Evolutionary conservation across 345 rosid species (phyloP), one percentile per base, ranked within the genome.

Genomic region (Salix udensis): DNA sequence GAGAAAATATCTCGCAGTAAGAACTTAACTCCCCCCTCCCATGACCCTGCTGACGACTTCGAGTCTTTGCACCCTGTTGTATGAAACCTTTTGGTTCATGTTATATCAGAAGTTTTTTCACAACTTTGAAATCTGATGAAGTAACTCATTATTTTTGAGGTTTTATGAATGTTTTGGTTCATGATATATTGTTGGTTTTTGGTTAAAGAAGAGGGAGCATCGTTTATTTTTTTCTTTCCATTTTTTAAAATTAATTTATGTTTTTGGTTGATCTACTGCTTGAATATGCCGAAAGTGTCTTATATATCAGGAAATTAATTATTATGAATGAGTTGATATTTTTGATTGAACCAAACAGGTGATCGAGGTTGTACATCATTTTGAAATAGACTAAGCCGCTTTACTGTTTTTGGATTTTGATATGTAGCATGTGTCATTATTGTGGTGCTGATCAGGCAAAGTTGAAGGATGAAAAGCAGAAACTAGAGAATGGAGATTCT

Each of bases 371-470:
- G 31, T 31, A n/a, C 65, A 18, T 50, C 42, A 8, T 68, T 68
- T 34, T 30, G 13, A 34, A 58, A 36, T 26, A 52, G 42, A 14
- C 70, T 61, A 65, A 58, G 66, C 26, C 23, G 72, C 23, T 15
- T 60, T 48, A 36, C 58, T n/a, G 1, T 26, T 36, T 69, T 72
- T 14, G 31, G 69, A 40, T 48, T 77, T 26, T 74, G 72, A 72
- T 72, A 67, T 62, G 67, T 81, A 81, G 83, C 80, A 68, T 77
- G 73, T 76, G 80, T 73, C 80, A 76, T 55, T 67, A 79, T 69
- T 87, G 90, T 80, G 91, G 89, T 73, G 84, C 81, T 10, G 83
- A 81, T 31, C 65, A 74, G 65, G 31, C 64, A 9, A 77, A 71
- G 75, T 69, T 70, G 37, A 46, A 72, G 39, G 81, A 84, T 81